Conservation (phyloP, 441 rosid genomes). For the Sinapis alba region DNA sequence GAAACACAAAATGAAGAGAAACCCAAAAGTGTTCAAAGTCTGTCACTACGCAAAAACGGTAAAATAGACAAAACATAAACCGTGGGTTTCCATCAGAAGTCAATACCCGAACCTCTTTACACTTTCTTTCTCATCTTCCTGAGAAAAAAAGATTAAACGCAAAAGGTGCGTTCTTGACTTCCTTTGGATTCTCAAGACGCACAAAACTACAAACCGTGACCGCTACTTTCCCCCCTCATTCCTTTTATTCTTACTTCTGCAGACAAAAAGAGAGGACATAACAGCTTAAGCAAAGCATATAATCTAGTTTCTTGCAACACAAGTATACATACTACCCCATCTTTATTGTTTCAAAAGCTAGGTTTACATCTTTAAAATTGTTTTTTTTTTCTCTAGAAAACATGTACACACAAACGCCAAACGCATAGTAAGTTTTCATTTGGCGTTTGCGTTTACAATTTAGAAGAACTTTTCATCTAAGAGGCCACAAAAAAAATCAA, state of each 20-base stretch:
- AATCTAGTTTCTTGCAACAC: slow-evolving; percentile 19
- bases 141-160: slow-evolving; percentile 42
- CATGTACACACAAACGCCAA: not conserved
- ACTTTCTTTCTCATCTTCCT: slow-evolving; percentile 32
- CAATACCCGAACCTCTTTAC: slow-evolving; percentile 87
- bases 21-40: slow-evolving; percentile 12
- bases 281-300: not conserved
- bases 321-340: slow-evolving; percentile 4
- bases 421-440: not conserved
- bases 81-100: slow-evolving; percentile 53
- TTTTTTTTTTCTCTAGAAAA: not conserved
- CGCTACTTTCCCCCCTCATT: not conserved
- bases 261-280: not conserved
- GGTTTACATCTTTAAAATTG: not conserved
- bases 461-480: not conserved
- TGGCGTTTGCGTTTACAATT: not conserved
- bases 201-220: slow-evolving; percentile 22
- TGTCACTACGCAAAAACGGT: slow-evolving; percentile 19
- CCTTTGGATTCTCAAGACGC: slow-evolving; percentile 41
- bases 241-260: slow-evolving; percentile 16
- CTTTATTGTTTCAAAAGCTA: not conserved
- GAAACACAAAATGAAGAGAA: not conserved
- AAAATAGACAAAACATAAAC: slow-evolving; percentile 12
- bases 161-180: slow-evolving; percentile 99
- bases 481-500: not conserved